Base-by-base conservation (phyloP, 1,284 basidiomycete genomes). In the Blastosporella zonata region DNA sequence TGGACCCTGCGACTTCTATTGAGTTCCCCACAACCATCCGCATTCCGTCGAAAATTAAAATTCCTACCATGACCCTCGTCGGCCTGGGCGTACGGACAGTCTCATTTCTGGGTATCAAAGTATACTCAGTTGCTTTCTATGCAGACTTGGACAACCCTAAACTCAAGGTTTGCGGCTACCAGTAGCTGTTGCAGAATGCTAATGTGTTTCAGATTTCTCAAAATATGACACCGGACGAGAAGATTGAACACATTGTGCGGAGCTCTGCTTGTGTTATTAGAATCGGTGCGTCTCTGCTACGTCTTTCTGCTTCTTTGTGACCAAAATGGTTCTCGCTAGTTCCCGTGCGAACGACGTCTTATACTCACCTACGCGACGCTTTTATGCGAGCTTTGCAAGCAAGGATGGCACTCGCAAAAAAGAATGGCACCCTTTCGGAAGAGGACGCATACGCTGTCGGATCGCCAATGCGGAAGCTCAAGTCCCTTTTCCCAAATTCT, bases 111-210 rank as follows among this genome's bases (percentile, higher is more conserved):
- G 74, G 80, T 4, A 77, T 95, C 50, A 79, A 86, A 55, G 93
- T 94, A 8, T 95, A 95, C 65, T 88, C 90, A 3, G 81, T 90
- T 35, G 92, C 77, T 0, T 88, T 94, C 63, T 95, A 95, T 65
- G 87, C 88, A 12, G 90, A 92, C 64, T 68, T 91, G 44, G 61
- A 71, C 20, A 78, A 80, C 55, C 77, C 82, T 1, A 76, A 74
- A 46, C 69, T 90, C 53, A 77, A 77, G 49, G 87, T 74, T 47
- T 47, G 60, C 15, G 2, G 25, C 27, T 17, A 12, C 2, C 9
- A 17, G n/a, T 21, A 6, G 13, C 22, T n/a, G n/a, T 28, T 13
- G 20, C 22, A 17, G 9, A 21, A 6, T 28, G 18, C 23, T 38
- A 38, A 38, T 22, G 20, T 22, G n/a, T 8, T 33, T n/a, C 57